Evolutionary conservation across 2,329 filamentous ascomycete genomes (phyloP), one percentile per base, ranked within the genome.

Genomic region (Claviceps africana): DNA sequence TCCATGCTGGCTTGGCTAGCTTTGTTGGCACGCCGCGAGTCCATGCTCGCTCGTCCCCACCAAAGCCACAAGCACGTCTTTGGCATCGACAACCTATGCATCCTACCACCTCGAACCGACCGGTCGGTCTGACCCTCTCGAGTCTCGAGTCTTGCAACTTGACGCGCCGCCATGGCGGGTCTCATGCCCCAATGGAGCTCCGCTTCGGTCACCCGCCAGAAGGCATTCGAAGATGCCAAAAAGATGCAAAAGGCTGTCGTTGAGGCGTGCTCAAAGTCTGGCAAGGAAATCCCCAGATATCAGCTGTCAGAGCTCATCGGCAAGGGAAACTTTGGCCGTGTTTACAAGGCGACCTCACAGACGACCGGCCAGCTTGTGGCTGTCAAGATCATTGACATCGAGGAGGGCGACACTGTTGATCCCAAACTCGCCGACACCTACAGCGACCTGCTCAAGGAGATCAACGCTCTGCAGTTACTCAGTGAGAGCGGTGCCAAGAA

Each of bases 381-480:
- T 19, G 77, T 89, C 62, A 89, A 93, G 68, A 90, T 90, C 59
- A 87, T 90, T 61, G 85, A 90, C 63, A 86, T 91, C 47, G 87
- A 93, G 61, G 84, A 86, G 61, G 78, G 80, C 57, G 87, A 91
- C 65, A 80, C 75, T 0, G 68, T 80, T 47, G 78, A 85, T 59
- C 80, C 81, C 1, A 81, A 81, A 56, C 69, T 80, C 37, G 77
- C 81, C 46, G 79, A 83, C 64, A 82, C 82, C 1, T 85, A 83
- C 62, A 79, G 79, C 57, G 83, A 87, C 62, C 79, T 85, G 53
- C 70, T 84, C 58, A 84, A 83, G 61, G 81, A 85, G 65, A 78
- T 85, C 60, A 79, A 75, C 56, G 77, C 87, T 25, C 71, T 94
- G 48, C 81, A 86, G 60, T 73, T 86, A 53, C 73, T 94, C 50